Base-by-base conservation (phyloP, 192 early-diverging fungal genomes). In the Podila verticillata region DNA sequence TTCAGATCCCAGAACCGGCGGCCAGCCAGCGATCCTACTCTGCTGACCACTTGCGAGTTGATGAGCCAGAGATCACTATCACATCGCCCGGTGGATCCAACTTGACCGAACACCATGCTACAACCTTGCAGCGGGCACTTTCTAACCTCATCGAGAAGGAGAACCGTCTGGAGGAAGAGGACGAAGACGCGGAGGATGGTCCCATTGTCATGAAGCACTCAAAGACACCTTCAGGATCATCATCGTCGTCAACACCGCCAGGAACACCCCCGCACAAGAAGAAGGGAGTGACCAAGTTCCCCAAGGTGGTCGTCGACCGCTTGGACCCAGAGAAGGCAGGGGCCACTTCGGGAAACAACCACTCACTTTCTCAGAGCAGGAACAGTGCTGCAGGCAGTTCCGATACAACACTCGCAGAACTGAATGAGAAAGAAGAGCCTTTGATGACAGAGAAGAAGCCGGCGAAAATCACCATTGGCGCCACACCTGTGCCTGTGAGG, bases 101-200 rank as follows among this genome's bases (percentile, higher is more conserved):
- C 54, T 54, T 65, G 10, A 72, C 70, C 9, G 70, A 80, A 31
- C 66, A 44, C 24, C 77, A 80, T 60, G 77, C 68, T 57, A 63
- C 63, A 22, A 66, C 61, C 24, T 44, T 80, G 28, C 65, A 80
- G 30, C 70, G 77, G 2, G 77, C 77, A 13, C 61, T 80, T 20
- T 80, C 77, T 8, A 65, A 60, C 22, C 47, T 80, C 44, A n/a
- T 64, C 32, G 56, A 80, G 49, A 65, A 22, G 32, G 57, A 73
- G n/a, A 35, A 22, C 51, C 13, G 39, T 30, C 64, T 61, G 51
- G 60, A 63, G 20, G 60, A 57, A 6, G 66, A 36, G 0, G 62
- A 32, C 17, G 64, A 51, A 10, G 26, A 26, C 51, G 13, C 26
- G 10, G 66, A 57, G 7, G 68, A 58, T 49, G 61, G 39, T 0